A percentile compares a stretch with the other conserved stretches of the same genome.
phyloP scores from a whole-genome alignment of 805 yeast species.

The Nakazawaea laoshanensis region DNA sequence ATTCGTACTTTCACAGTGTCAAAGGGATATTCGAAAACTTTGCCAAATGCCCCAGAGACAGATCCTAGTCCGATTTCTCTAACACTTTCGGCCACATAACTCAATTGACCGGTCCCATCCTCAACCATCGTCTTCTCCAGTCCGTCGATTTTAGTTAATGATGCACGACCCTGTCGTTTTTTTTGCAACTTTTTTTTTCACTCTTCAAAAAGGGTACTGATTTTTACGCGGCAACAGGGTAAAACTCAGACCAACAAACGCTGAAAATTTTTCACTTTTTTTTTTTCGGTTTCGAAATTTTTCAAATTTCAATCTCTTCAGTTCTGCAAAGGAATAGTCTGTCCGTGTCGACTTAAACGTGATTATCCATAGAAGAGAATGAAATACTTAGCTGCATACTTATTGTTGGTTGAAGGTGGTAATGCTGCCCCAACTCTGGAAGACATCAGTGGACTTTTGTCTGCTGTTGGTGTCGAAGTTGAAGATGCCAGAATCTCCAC shows the following conservation, averaged over 20 bases:
- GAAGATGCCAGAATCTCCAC: slow-evolving; percentile 81
- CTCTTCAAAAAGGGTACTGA: too few species aligned
- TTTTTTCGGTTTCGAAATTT: too few species aligned
- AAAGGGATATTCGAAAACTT: slow-evolving; percentile 82
- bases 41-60: slow-evolving; percentile 75
- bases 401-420: slow-evolving; percentile 97
- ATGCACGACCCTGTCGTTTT: too few species aligned
- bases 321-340: slow-evolving; percentile 64
- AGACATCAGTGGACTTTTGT: slow-evolving; percentile 81
- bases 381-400: slow-evolving; percentile 99
- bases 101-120: background rate
- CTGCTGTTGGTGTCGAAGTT: slow-evolving; percentile 93
- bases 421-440: slow-evolving; percentile 89
- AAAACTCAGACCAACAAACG: too few species aligned
- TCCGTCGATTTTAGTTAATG: too few species aligned
- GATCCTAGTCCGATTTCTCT: slow-evolving; percentile 43
- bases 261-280: too few species aligned
- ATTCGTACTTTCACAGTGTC: slow-evolving; percentile 88
- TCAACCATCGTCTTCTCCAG: too few species aligned
- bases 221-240: too few species aligned
- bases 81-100: slow-evolving; percentile 8
- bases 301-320: slow-evolving; percentile 1
- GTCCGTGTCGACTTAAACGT: slow-evolving; percentile 64
- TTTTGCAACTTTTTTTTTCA: too few species aligned
- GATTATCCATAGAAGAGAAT: slow-evolving; percentile 48